phyloP scores from a whole-genome alignment of 495 filamentous ascomycete species.

The Sabuloglossum arenarium region DNA sequence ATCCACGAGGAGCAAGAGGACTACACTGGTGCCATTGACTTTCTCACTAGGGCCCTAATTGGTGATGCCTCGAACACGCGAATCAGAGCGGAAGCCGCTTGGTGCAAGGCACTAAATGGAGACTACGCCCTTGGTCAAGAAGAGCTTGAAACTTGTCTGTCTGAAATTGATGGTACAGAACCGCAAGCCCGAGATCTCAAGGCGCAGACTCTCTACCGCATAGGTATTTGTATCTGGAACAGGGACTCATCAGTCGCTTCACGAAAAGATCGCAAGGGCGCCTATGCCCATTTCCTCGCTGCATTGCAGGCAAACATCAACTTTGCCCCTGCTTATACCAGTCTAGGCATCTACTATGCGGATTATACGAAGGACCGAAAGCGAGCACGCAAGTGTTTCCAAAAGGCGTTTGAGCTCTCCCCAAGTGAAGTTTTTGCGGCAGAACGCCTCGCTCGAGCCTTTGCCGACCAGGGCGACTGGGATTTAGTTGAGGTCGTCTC shows the following conservation, averaged over 20 bases:
- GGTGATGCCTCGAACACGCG: constrained; percentile 50
- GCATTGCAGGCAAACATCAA: constrained; percentile 75
- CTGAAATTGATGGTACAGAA: constrained; percentile 30
- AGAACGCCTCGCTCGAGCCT: constrained; percentile 62
- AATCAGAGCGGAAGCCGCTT: constrained; percentile 64
- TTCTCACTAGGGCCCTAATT: constrained; percentile 49
- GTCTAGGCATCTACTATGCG: constrained; percentile 81
- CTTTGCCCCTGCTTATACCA: constrained; percentile 82
- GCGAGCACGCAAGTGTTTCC: constrained; percentile 74
- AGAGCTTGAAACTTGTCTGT: constrained; percentile 50
- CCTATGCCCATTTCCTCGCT: constrained; percentile 65
- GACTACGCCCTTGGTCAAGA: constrained; percentile 39
- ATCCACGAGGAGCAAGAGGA: constrained; percentile 87
- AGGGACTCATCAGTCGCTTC: constrained; percentile 44
- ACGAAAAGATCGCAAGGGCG: constrained; percentile 53
- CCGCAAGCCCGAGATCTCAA: constrained; percentile 45
- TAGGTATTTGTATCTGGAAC: constrained; percentile 81
- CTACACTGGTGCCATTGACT: constrained; percentile 55
- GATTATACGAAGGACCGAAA: constrained; percentile 77
- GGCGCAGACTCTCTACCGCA: constrained; percentile 66
- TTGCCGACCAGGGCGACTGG: constrained; percentile 84
- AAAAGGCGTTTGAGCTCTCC: constrained; percentile 92
- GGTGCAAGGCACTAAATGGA: constrained; percentile 73
- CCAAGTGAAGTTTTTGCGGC: constrained; percentile 71
- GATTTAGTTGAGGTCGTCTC: constrained; percentile 85